Percentiles rank a stretch among this genome's conserved stretches.
Conservation (phyloP, 1,284 basidiomycete species). For the Pseudozyma sp. region DNA sequence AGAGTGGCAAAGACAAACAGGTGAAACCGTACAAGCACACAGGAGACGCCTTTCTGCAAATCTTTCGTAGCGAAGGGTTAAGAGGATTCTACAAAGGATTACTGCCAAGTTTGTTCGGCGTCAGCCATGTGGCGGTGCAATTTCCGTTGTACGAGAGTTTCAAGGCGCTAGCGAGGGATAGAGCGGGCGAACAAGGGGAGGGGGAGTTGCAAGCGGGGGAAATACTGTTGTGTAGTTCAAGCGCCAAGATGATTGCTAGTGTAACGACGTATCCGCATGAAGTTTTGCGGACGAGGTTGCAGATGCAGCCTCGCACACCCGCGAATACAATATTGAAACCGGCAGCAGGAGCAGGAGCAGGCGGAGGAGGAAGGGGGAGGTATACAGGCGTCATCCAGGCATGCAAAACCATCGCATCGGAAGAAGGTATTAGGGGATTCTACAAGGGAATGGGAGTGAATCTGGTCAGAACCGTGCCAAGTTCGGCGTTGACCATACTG, state of each 20-base stretch:
- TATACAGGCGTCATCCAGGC: slow-evolving; percentile 62
- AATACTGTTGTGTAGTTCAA: slow-evolving; percentile 63
- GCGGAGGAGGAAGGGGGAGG: slow-evolving; percentile 12
- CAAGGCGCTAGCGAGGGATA: slow-evolving; percentile 40
- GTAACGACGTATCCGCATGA: slow-evolving; percentile 68
- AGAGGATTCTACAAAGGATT: slow-evolving; percentile 66
- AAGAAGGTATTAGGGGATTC: slow-evolving; percentile 64
- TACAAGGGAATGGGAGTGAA: slow-evolving; percentile 68
- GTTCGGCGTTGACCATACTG: slow-evolving; percentile 64
- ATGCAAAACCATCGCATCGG: slow-evolving; percentile 39
- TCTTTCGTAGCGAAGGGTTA: slow-evolving; percentile 59
- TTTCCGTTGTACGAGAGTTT: slow-evolving; percentile 68
- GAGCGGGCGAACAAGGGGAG: slow-evolving; percentile 22
- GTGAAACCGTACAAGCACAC: slow-evolving; percentile 59
- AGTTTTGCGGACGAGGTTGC: slow-evolving; percentile 64
- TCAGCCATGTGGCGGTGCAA: slow-evolving; percentile 66
- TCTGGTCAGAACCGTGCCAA: slow-evolving; percentile 64
- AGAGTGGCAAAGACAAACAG: slow-evolving; percentile 24
- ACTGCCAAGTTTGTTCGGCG: slow-evolving; percentile 62
- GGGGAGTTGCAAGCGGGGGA: slow-evolving; percentile 39
- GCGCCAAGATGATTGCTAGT: slow-evolving; percentile 67
- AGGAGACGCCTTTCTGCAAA: slow-evolving; percentile 63
- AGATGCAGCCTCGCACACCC: slow-evolving; percentile 58
- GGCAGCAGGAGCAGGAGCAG: background rate
- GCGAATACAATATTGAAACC: background rate